A percentile compares a stretch with the other conserved stretches of the same genome.
Conservation (phyloP, 2,329 filamentous ascomycete species). For the Sporothrix pallida region DNA sequence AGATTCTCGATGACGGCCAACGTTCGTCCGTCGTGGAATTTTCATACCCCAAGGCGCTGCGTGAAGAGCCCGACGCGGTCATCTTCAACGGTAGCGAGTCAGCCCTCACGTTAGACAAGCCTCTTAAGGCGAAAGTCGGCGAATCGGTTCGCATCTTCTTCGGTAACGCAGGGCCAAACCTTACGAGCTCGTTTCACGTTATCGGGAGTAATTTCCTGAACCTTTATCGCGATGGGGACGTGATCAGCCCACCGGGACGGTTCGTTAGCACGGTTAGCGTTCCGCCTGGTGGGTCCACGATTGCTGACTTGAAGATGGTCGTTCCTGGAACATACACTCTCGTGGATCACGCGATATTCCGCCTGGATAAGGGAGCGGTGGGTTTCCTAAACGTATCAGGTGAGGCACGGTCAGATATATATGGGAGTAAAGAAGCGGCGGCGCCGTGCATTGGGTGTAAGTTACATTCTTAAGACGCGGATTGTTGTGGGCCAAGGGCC, state of each 20-base stretch:
- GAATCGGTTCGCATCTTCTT: slow-evolving; percentile 10
- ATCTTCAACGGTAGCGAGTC: slow-evolving; percentile 10
- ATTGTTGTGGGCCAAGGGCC: neutral
- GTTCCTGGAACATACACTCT: slow-evolving; percentile 8
- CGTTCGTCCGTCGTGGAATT: slow-evolving; percentile 8
- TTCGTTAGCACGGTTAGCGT: slow-evolving; percentile 10
- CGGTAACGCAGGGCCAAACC: slow-evolving; percentile 3
- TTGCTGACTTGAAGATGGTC: slow-evolving; percentile 11
- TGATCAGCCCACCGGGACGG: slow-evolving; percentile 9
- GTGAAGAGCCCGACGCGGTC: slow-evolving; percentile 9
- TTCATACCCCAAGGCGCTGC: slow-evolving; percentile 4
- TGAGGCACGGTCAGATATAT: slow-evolving; percentile 1
- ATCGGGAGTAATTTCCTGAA: slow-evolving; percentile 2
- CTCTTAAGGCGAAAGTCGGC: neutral
- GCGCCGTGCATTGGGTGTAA: slow-evolving; percentile 10
- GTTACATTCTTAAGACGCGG: neutral
- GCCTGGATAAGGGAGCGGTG: slow-evolving; percentile 9
- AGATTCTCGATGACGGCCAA: slow-evolving; percentile 10
- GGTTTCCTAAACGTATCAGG: slow-evolving; percentile 13
- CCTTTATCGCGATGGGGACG: slow-evolving; percentile 12
- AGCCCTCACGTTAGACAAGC: slow-evolving; percentile 5
- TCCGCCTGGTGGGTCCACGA: slow-evolving; percentile 7
- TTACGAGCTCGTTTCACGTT: slow-evolving; percentile 5
- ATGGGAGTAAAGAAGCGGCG: slow-evolving; percentile 5
- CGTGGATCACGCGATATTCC: slow-evolving; percentile 4